Conservation (phyloP, 495 filamentous ascomycete genomes). For the Endocarpon pusillum region DNA sequence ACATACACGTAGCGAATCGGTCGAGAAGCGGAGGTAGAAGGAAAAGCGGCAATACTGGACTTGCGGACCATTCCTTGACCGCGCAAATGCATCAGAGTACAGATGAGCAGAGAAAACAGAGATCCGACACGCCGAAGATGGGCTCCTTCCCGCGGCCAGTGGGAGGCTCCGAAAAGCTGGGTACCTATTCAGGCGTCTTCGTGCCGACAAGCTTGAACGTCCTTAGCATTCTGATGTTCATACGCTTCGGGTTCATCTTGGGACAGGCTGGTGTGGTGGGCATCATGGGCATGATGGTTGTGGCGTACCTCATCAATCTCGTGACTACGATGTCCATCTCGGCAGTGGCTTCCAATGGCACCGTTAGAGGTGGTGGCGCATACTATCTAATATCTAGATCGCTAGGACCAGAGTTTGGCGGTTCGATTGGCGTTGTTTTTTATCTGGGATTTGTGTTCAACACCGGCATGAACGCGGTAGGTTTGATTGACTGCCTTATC, state of each 20-base stretch:
- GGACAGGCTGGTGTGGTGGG: slow-evolving; percentile 66
- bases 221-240: slow-evolving; percentile 86
- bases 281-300: slow-evolving; percentile 64
- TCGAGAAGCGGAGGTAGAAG: no score
- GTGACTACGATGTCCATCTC: slow-evolving; percentile 75
- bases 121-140: no score
- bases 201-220: slow-evolving; percentile 77
- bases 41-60: no score
- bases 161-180: slow-evolving; percentile 44
- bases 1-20: no score
- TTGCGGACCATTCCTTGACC: no score
- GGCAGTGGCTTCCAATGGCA: slow-evolving; percentile 80
- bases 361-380: slow-evolving; percentile 72
- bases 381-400: slow-evolving; percentile 83
- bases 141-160: no score
- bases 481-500: slow-evolving; percentile 66
- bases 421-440: slow-evolving; percentile 81
- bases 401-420: slow-evolving; percentile 75
- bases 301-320: slow-evolving; percentile 61
- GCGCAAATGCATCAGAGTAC: no score
- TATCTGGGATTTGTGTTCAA: slow-evolving; percentile 75
- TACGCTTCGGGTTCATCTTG: slow-evolving; percentile 64
- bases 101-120: no score
- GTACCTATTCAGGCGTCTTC: slow-evolving; percentile 65
- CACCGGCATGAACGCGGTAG: slow-evolving; percentile 77